These are phyloP conservation scores for Aureobasidium leucospermi DNA, from an alignment of 2,329 filamentous ascomycete genomes.

Conservation along the genomic window DNA sequence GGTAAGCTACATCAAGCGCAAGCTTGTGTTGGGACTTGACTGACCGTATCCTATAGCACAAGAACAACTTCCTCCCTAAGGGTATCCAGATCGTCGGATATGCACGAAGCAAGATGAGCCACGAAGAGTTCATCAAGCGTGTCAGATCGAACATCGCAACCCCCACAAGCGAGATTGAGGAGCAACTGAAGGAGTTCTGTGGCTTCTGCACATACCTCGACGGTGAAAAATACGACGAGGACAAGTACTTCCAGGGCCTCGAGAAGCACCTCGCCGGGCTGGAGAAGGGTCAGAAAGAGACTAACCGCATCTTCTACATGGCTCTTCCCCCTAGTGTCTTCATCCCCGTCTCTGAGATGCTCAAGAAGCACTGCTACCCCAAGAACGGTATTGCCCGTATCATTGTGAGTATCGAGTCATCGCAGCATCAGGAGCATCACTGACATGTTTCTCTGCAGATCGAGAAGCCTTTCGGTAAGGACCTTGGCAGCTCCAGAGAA, in stretches of 20 bases:
- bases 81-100: conserved; percentile 97
- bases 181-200: conserved; percentile 88
- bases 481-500: conserved; percentile 86
- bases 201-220: conserved; percentile 84
- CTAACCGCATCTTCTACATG: conserved; percentile 98
- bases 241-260: conserved; percentile 83
- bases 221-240: conserved; percentile 87
- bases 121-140: conserved; percentile 85
- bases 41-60: conserved; percentile 46
- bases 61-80: conserved; percentile 96
- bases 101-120: conserved; percentile 99
- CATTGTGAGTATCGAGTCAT: conserved; percentile 58
- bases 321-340: conserved; percentile 95
- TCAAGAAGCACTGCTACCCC: conserved; percentile 97
- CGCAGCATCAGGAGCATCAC: neutral
- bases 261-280: conserved; percentile 72
- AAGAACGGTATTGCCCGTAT: conserved; percentile 83
- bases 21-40: neutral
- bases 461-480: conserved; percentile 99
- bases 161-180: conserved; percentile 92
- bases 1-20: conserved; percentile 53
- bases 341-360: conserved; percentile 91
- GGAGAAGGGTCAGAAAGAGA: conserved; percentile 72
- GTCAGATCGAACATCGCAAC: conserved; percentile 99
- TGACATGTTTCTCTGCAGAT: conserved; percentile 49